phyloP scores from a whole-genome alignment of 2,329 filamentous ascomycete genomes.

The Venturiaceae sp. region DNA sequence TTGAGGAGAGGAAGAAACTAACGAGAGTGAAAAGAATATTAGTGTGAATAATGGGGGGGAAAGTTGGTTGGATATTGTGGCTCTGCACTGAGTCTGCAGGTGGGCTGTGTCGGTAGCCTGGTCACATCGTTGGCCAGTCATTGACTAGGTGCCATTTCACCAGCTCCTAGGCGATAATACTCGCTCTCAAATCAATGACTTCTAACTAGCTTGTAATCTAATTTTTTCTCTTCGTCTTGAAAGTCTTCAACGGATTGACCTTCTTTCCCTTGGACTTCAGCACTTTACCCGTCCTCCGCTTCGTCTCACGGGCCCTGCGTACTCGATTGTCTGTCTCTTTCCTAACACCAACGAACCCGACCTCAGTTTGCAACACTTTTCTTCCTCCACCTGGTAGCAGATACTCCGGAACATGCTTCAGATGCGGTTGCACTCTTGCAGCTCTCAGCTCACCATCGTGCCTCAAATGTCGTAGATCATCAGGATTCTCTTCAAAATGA shows the following conservation, averaged over 20 bases:
- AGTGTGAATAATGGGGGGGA: too few species aligned
- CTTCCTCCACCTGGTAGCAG: constrained; percentile 67
- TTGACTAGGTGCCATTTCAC: too few species aligned
- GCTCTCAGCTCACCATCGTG: constrained; percentile 84
- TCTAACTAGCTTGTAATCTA: too few species aligned
- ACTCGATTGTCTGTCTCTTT: constrained; percentile 35
- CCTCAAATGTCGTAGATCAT: constrained; percentile 74
- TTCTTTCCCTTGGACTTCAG: constrained; percentile 53
- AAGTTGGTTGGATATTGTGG: too few species aligned
- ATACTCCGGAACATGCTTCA: constrained; percentile 93
- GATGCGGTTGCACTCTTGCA: constrained; percentile 74
- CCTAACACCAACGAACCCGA: constrained; percentile 65
- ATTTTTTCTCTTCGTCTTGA: constrained; percentile 36
- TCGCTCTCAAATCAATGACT: too few species aligned
- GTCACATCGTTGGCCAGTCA: too few species aligned
- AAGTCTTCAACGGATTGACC: constrained; percentile 78
- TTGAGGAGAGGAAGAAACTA: background rate
- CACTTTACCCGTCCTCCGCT: constrained; percentile 35
- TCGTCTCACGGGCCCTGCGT: constrained; percentile 33
- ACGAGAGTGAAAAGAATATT: too few species aligned
- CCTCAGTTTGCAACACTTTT: constrained; percentile 54
- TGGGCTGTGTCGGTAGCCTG: too few species aligned
- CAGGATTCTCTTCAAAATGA: constrained; percentile 95
- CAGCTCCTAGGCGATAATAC: too few species aligned
- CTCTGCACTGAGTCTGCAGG: too few species aligned